Conservation (phyloP, 352 stramenopile genomes). For the Phytophthora hybrid region DNA sequence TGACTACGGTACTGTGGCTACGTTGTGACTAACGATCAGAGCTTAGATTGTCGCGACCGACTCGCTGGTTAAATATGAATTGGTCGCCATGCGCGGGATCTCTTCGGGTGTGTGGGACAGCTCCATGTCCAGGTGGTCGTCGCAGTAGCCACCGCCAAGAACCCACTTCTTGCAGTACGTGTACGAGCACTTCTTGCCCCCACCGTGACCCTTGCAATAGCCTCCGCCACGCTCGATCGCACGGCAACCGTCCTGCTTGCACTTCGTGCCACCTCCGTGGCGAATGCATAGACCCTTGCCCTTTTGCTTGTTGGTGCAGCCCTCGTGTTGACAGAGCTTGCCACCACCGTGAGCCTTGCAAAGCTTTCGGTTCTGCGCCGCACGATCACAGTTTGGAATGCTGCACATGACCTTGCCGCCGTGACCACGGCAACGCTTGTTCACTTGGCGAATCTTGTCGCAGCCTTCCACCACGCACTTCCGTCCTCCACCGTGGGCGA, state of each 20-base stretch:
- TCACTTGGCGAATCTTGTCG: constrained; percentile 87
- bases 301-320: constrained; percentile 88
- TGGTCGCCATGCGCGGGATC: constrained; percentile 61
- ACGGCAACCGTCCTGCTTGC: constrained; percentile 65
- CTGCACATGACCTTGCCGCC: constrained; percentile 84
- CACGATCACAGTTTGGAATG: constrained; percentile 79
- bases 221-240: constrained; percentile 81
- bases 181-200: constrained; percentile 80
- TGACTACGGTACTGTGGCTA: neutral
- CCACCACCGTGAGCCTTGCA: constrained; percentile 87
- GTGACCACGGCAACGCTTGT: constrained; percentile 85
- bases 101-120: constrained; percentile 66
- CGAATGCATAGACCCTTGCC: constrained; percentile 87
- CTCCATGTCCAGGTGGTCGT: constrained; percentile 71
- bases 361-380: constrained; percentile 83
- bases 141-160: constrained; percentile 76
- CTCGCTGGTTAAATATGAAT: constrained; percentile 78
- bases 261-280: constrained; percentile 84
- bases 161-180: constrained; percentile 86
- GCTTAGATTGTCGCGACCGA: constrained; percentile 66
- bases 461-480: constrained; percentile 88
- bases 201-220: constrained; percentile 87
- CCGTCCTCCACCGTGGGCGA: constrained; percentile 82
- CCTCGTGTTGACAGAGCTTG: constrained; percentile 75
- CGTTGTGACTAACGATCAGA: neutral